Base-by-base conservation (phyloP, 768 basidiomycete species). In the Pleurotus giganteus region DNA sequence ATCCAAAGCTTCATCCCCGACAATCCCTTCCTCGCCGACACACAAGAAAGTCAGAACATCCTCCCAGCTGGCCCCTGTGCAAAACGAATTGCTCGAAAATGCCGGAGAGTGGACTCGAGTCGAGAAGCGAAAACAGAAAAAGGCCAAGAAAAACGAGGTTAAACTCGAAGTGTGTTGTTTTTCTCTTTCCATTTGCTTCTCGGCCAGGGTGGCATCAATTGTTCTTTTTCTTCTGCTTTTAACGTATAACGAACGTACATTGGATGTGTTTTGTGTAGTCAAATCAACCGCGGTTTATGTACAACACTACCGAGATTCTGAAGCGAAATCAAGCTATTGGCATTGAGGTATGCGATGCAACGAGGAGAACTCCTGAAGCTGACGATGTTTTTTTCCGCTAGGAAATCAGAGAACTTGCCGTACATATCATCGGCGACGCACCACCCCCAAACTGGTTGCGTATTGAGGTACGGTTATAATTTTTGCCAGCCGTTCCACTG, bases 371-470 rank as follows among this genome's bases (percentile, higher is more conserved):
- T 52, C 24, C 32, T 28, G 4, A 34, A n/a, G 12, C 28, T 29
- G 17, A 31, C 32, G 6, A 11, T 28, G 28, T 24, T 32, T 4
- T 15, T 43, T 23, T 28, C 13, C 26, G n/a, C 26, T 64, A 97
- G 94, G 94, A 97, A 63, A 75, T 98, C 19, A 81, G 96, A 31
- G 94, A 98, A 63, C 76, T 98, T 17, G 78, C 88, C 8, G 71
- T 98, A 2, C 90, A 97, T 60, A 74, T 96, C 43, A 70, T 87
- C 23, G 88, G 89, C 0, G 92, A 95, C 63, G 85, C 83, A 15
- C 85, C 88, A n/a, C 86, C 89, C 1, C 88, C 89, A 0, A 85
- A 84, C 53, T 98, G 94, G 94, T 79, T 98, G 17, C 79, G 82
- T 47, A 79, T 95, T 37, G 88, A 94, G 69, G 94, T 92, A 45